Evolutionary conservation across 352 stramenopile genomes (phyloP).

Genomic region (Blastocystis sp.): DNA sequence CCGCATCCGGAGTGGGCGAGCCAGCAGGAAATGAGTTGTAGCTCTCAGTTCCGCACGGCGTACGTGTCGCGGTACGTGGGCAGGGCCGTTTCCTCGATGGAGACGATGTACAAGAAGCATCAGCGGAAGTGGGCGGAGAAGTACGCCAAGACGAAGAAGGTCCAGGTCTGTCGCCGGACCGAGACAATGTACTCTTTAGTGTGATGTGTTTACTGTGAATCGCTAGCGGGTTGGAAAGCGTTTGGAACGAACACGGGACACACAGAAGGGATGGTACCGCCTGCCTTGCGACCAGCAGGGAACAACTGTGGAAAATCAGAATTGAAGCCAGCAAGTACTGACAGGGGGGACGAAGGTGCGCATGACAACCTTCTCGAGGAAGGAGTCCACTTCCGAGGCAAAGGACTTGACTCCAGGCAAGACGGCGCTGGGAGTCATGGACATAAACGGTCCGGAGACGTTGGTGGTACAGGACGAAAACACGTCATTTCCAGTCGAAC

Average conservation of each 20-base stretch:
- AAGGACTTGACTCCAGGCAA: background rate
- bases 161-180: constrained; percentile 27
- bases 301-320: constrained; percentile 34
- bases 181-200: background rate
- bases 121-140: constrained; percentile 11
- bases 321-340: constrained; percentile 54
- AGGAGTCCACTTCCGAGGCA: constrained; percentile 32
- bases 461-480: background rate
- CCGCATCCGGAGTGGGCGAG: constrained; percentile 34
- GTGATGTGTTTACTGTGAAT: constrained; percentile 35
- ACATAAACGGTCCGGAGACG: background rate
- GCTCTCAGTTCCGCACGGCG: constrained; percentile 18
- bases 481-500: background rate
- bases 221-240: background rate
- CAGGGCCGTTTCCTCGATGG: background rate
- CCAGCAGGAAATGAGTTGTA: background rate
- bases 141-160: constrained; percentile 25
- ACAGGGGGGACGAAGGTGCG: background rate
- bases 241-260: background rate
- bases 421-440: background rate
- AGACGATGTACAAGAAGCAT: constrained; percentile 18
- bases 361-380: constrained; percentile 55
- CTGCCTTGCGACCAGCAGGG: background rate
- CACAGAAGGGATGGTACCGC: background rate
- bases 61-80: constrained; percentile 31